Evolutionary conservation across 1,284 basidiomycete genomes (phyloP).

Genomic region (Coniferiporia sulphurascens): DNA sequence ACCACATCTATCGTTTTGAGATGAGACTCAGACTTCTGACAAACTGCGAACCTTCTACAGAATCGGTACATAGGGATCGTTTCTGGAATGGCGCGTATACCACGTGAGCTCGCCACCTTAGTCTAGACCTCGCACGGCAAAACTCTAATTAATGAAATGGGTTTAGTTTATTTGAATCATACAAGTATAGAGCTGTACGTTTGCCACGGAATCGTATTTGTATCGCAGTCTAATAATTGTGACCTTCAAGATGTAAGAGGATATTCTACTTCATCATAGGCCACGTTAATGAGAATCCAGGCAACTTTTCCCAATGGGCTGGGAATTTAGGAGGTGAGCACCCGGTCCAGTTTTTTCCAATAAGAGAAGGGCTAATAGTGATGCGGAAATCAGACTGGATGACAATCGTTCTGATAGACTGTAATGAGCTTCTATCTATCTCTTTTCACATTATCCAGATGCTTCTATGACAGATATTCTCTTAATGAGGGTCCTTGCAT

Average conservation of each 20-base stretch:
- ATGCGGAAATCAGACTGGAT: background rate
- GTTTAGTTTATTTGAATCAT: background rate
- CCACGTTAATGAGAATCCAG: background rate
- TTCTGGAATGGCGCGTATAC: background rate
- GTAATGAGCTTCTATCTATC: background rate
- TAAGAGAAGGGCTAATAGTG: background rate
- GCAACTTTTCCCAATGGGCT: background rate
- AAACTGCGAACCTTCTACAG: background rate
- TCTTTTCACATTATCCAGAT: background rate
- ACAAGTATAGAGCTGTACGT: background rate
- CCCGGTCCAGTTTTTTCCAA: background rate
- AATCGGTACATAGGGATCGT: constrained; percentile 7
- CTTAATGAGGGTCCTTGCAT: background rate
- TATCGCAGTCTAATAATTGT: background rate
- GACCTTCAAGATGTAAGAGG: background rate
- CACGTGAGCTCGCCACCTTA: background rate
- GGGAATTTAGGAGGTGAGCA: background rate
- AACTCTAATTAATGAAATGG: too few relatives aligned
- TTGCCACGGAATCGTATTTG: background rate
- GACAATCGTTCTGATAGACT: constrained; percentile 6
- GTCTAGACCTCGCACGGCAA: background rate
- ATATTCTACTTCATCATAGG: background rate
- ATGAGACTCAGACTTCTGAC: background rate
- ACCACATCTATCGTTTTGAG: background rate
- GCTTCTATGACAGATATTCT: background rate